phyloP scores from a whole-genome alignment of 139 green algal genomes.

The Coelastrella sp. region DNA sequence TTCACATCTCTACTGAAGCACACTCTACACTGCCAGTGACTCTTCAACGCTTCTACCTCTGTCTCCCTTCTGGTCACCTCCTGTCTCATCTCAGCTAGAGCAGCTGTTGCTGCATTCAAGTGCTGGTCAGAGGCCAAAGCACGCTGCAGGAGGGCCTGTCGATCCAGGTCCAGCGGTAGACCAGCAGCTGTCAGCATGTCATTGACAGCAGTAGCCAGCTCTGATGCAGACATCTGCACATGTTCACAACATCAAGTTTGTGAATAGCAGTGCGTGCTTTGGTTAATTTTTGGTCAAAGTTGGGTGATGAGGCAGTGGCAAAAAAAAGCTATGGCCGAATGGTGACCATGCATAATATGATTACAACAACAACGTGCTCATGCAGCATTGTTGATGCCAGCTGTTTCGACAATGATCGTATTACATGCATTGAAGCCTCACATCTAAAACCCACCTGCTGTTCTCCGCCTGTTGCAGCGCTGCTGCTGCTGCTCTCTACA shows the following conservation, averaged over 20 bases:
- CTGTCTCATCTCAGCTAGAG: conserved; percentile 9
- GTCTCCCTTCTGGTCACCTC: not conserved
- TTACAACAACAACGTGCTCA: too few relatives aligned
- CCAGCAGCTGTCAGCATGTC: conserved; percentile 76
- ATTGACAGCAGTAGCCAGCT: conserved; percentile 67
- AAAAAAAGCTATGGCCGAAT: not conserved
- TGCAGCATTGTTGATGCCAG: too few relatives aligned
- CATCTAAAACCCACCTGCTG: not conserved
- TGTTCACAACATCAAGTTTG: not conserved
- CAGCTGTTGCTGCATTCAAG: not conserved
- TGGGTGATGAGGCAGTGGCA: not conserved
- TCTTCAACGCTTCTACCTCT: conserved; percentile 50
- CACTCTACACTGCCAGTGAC: conserved; percentile 69
- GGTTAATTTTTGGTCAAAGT: not conserved
- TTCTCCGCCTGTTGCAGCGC: not conserved
- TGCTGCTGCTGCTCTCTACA: not conserved
- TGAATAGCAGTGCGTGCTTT: not conserved
- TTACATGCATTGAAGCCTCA: too few relatives aligned
- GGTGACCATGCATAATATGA: not conserved
- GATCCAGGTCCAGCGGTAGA: conserved; percentile 68
- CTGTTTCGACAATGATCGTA: too few relatives aligned
- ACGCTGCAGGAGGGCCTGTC: conserved; percentile 59
- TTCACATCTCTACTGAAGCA: conserved; percentile 71
- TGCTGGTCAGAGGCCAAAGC: conserved; percentile 11
- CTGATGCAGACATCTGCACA: conserved; percentile 41